phyloP scores from a whole-genome alignment of 2,329 filamentous ascomycete species.

The Cladosporium cucumerinum region DNA sequence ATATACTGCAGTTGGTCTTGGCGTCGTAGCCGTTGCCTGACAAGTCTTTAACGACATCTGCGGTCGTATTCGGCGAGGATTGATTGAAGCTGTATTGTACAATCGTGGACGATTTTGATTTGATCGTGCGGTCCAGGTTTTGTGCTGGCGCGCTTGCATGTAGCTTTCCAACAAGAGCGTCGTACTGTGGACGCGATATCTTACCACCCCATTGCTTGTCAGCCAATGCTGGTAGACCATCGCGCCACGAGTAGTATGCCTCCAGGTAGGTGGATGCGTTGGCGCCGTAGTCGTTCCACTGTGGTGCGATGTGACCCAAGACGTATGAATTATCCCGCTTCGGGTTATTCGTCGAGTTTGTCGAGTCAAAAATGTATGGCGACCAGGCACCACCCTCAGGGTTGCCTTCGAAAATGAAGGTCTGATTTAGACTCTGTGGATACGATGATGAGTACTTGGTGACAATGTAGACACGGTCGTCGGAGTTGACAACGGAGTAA shows the following conservation, averaged over 20 bases:
- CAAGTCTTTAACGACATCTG: conserved; percentile 31
- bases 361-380: conserved; percentile 51
- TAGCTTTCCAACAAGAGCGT: conserved; percentile 38
- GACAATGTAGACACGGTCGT: conserved; percentile 53
- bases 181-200: conserved; percentile 42
- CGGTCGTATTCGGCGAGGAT: not conserved
- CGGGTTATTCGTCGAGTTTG: conserved; percentile 49
- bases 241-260: conserved; percentile 50
- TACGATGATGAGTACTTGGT: conserved; percentile 49
- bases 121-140: conserved; percentile 48
- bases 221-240: conserved; percentile 51
- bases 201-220: conserved; percentile 55
- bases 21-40: conserved; percentile 44
- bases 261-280: conserved; percentile 53
- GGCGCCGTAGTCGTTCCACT: conserved; percentile 56
- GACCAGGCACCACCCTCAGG: conserved; percentile 45
- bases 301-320: conserved; percentile 48
- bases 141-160: conserved; percentile 45
- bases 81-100: conserved; percentile 36
- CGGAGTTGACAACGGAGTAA: conserved; percentile 53
- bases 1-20: conserved; percentile 36
- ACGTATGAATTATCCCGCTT: conserved; percentile 39
- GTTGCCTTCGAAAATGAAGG: conserved; percentile 47
- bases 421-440: conserved; percentile 46
- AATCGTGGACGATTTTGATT: conserved; percentile 37